A percentile compares a stretch with the other conserved stretches of the same genome.
phyloP scores from a whole-genome alignment of 352 stramenopile species.

The Heterotrichella gracilis region DNA sequence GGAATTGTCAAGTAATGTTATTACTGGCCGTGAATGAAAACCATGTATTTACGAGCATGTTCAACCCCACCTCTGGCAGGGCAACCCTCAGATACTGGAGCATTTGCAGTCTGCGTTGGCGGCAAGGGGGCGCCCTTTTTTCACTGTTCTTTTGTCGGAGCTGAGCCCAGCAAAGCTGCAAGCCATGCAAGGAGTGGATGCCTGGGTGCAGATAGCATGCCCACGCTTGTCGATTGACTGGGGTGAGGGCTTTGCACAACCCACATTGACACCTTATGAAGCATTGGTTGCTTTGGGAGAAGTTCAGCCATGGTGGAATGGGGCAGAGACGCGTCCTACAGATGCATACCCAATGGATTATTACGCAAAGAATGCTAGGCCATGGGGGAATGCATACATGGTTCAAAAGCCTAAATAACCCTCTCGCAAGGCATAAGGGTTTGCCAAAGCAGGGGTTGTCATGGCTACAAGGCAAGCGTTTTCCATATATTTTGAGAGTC shows the following conservation, averaged over 20 bases:
- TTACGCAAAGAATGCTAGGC: conserved; percentile 65
- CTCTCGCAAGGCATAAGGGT: too few relatives aligned
- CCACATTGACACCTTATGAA: conserved; percentile 80
- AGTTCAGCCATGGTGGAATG: too few relatives aligned
- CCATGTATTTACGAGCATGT: too few relatives aligned
- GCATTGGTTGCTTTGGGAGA: conserved; percentile 63
- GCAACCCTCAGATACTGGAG: conserved; percentile 74
- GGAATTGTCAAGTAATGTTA: too few relatives aligned
- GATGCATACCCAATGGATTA: conserved; percentile 91
- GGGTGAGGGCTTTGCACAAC: conserved; percentile 73
- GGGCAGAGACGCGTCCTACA: conserved; percentile 28
- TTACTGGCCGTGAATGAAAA: too few relatives aligned
- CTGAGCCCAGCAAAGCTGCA: conserved; percentile 60
- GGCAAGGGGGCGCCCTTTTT: conserved; percentile 44
- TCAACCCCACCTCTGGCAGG: too few relatives aligned
- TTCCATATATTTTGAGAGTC: too few relatives aligned
- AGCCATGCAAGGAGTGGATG: conserved; percentile 47
- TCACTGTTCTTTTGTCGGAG: conserved; percentile 78
- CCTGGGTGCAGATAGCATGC: conserved; percentile 94
- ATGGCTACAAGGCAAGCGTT: too few relatives aligned
- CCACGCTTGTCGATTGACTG: conserved; percentile 89
- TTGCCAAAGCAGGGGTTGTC: too few relatives aligned
- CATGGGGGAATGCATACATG: conserved; percentile 89
- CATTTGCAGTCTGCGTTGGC: conserved; percentile 49
- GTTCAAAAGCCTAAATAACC: too few relatives aligned